Evolutionary conservation across 2,329 filamentous ascomycete species (phyloP).

Genomic region (Claviceps africana): DNA sequence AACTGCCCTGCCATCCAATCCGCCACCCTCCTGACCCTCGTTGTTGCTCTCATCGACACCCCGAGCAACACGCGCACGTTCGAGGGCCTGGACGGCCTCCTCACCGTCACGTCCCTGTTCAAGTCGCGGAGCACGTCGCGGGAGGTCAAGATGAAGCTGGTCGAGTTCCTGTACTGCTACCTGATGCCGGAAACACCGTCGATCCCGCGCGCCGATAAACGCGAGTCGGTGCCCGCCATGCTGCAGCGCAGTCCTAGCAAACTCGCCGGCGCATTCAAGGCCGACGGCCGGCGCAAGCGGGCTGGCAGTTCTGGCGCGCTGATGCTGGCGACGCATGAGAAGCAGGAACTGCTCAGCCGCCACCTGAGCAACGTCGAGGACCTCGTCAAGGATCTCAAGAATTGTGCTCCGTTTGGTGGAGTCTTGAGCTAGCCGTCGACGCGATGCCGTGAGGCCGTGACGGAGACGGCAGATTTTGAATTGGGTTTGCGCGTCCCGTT

Average conservation of each 20-base stretch:
- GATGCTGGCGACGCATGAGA: constrained; percentile 63
- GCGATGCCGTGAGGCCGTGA: no score
- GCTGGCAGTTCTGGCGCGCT: constrained; percentile 22
- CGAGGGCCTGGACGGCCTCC: constrained; percentile 78
- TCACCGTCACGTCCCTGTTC: constrained; percentile 86
- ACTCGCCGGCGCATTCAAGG: constrained; percentile 41
- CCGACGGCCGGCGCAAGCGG: constrained; percentile 18
- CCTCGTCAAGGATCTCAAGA: constrained; percentile 69
- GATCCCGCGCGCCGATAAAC: constrained; percentile 34
- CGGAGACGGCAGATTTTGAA: no score
- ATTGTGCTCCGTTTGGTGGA: constrained; percentile 61
- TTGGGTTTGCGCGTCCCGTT: not conserved
- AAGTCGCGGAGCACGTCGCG: constrained; percentile 73
- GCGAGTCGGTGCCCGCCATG: constrained; percentile 34
- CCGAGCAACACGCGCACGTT: constrained; percentile 85
- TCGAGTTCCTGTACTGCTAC: constrained; percentile 97
- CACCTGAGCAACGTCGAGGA: constrained; percentile 76
- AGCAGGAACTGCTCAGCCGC: constrained; percentile 62
- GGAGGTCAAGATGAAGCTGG: constrained; percentile 87
- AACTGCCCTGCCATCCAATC: constrained; percentile 90
- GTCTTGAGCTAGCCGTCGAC: constrained; percentile 22
- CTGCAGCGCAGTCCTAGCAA: constrained; percentile 57
- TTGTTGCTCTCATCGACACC: constrained; percentile 73
- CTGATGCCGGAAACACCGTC: constrained; percentile 78
- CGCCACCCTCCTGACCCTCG: constrained; percentile 76